Evolutionary conservation across 2,329 filamentous ascomycete species (phyloP).

Genomic region (Pseudogymnoascus sp.): DNA sequence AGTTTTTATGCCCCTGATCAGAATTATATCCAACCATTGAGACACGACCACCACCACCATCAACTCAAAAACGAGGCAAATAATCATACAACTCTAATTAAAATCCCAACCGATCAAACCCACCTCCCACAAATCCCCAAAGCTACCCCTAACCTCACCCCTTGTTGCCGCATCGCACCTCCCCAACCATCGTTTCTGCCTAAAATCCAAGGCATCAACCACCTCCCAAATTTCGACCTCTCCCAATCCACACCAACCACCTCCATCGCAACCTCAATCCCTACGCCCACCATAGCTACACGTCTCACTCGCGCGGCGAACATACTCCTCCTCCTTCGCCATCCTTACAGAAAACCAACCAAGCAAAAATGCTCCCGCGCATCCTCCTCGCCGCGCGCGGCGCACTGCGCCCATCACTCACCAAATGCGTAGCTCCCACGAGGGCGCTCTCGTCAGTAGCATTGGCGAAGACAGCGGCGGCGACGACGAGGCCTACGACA

Average conservation of each 20-base stretch:
- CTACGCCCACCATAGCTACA: background rate
- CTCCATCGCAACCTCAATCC: background rate
- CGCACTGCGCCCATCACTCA: background rate
- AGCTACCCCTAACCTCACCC: background rate
- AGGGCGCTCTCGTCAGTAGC: background rate
- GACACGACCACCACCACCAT: background rate
- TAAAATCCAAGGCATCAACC: background rate
- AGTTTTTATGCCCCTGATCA: background rate
- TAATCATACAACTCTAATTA: background rate
- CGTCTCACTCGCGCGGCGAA: background rate
- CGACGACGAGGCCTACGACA: slow-evolving; percentile 9
- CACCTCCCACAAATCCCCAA: background rate
- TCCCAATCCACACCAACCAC: background rate
- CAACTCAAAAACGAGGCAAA: too few relatives aligned
- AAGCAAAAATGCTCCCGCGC: background rate
- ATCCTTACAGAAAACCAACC: background rate
- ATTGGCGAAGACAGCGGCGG: background rate
- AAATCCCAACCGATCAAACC: background rate
- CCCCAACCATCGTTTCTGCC: background rate
- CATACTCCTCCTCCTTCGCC: too few relatives aligned
- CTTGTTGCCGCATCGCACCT: background rate
- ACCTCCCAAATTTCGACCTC: background rate
- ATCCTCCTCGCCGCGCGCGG: background rate
- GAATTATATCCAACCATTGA: background rate
- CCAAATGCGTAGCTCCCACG: background rate